Evolutionary conservation across 441 rosid species (phyloP), one percentile per base, ranked within the genome.

Genomic region (Viola pubescens): DNA sequence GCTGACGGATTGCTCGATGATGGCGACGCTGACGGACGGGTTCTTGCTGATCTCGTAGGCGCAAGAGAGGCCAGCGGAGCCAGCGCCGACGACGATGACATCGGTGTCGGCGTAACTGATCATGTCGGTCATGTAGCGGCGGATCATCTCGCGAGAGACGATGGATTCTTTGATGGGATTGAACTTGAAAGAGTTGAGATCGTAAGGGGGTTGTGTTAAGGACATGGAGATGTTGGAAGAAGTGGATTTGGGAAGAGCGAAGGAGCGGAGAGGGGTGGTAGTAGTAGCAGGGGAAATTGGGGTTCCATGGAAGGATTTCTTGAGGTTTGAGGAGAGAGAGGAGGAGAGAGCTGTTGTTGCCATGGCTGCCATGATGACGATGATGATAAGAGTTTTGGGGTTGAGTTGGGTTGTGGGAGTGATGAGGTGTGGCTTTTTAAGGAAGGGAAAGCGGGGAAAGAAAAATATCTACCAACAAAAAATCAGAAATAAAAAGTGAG

Each of bases 31-130:
- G 14, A 87, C 71, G 68, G 74, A 52, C 4, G 95, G 92, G 81
- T 85, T 89, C 78, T 89, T 89, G 71, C 97, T 89, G 42, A 89
- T 79, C 75, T 87, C 97, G 50, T 89, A 89, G 11, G 92, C 97
- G 58, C 89, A 82, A 4, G 92, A 74, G 44, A 89, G 83, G 0
- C 97, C 95, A 3, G 97, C 92, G 3, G 95, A 78, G 8, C 97
- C 97, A 7, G 90, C 92, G 56, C 97, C 97, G 3, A 89, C 92
- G 60, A 89, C 66, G 66, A 89, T 79, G 37, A 87, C 97, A 44
- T 89, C 97, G 0, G 95, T 89, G 70, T 89, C 97, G 4, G 83
- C 83, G 59, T 73, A 67, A 34, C 79, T 69, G 62, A 76, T 54
- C 79, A 79, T 67, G 73, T 76, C 83, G 48, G 65, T 79, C 83